Evolutionary conservation across 2,329 filamentous ascomycete species (phyloP).

Genomic region (Botryotinia convoluta): DNA sequence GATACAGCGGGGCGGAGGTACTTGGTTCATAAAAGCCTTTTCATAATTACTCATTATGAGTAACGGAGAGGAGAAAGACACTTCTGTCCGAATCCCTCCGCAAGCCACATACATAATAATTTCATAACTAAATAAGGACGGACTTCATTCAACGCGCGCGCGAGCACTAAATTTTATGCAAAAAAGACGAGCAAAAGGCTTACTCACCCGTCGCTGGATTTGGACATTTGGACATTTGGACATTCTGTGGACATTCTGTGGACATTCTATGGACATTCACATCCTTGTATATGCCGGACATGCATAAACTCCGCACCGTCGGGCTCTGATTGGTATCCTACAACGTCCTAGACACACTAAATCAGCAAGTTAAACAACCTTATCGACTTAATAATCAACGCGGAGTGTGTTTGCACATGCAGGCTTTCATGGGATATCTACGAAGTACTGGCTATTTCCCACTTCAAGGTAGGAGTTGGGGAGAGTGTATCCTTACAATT

Average conservation of each 20-base stretch:
- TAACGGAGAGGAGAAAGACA: neutral
- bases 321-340: neutral
- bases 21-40: neutral
- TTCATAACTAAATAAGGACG: neutral
- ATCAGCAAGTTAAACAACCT: neutral
- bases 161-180: neutral
- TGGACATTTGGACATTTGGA: too few relatives aligned
- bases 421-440: neutral
- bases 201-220: neutral
- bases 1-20: neutral
- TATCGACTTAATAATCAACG: neutral
- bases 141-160: neutral
- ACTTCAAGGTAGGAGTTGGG: neutral
- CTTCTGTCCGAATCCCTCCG: neutral
- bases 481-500: neutral
- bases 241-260: neutral
- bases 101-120: neutral
- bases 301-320: conserved; percentile 3
- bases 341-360: neutral
- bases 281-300: conserved; percentile 5
- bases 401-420: neutral
- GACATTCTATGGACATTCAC: neutral
- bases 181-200: neutral
- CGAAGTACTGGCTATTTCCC: neutral
- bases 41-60: neutral